Evolutionary conservation across 768 basidiomycete genomes (phyloP), one percentile per base, ranked within the genome.

Genomic region (Wakefieldia striispora): DNA sequence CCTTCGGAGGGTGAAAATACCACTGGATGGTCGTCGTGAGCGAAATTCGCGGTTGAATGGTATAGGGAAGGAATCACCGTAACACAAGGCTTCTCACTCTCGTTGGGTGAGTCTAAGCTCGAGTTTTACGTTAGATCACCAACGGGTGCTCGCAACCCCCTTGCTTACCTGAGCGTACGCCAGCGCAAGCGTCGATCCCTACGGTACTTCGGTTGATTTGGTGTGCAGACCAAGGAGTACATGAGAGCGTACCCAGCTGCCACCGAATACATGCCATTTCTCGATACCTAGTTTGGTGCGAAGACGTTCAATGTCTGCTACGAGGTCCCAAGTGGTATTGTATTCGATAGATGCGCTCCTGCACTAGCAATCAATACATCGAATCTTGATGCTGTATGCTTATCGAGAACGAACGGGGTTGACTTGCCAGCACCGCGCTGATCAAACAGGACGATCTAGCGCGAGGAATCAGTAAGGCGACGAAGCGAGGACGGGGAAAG

Each of bases 261-360:
- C 94, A 24, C 95, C 95, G 63, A 97, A 97, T 23, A 97, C 90
- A 49, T 95, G 84, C 94, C 93, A 97, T 62, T 83, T 90, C 17
- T 90, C 84, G 48, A 97, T 77, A 36, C 70, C 70, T 14, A 97
- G 77, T 50, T 87, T 79, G 62, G 85, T 75, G 49, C 95, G 79
- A 21, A 95, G 71, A 59, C 74, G 85, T 65, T 97, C 95, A 10
- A 93, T 82, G 62, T 97, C 95, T 55, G 81, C 86, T 21, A 97
- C 91, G 36, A 95, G 82, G 62, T 92, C 86, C 91, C 90, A 93
- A 5, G 94, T 97, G 2, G 92, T 97, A 68, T 97, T 97, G 43
- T 93, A 86, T 56, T 89, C 85, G 2, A 86, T 68, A 27, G 68
- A 86, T 8, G 93, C 92, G 47, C 64, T 78, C 68, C 89, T 92